Base-by-base conservation (phyloP, 108 stramenopile genomes). In the Hondaea fermentalgiana region DNA sequence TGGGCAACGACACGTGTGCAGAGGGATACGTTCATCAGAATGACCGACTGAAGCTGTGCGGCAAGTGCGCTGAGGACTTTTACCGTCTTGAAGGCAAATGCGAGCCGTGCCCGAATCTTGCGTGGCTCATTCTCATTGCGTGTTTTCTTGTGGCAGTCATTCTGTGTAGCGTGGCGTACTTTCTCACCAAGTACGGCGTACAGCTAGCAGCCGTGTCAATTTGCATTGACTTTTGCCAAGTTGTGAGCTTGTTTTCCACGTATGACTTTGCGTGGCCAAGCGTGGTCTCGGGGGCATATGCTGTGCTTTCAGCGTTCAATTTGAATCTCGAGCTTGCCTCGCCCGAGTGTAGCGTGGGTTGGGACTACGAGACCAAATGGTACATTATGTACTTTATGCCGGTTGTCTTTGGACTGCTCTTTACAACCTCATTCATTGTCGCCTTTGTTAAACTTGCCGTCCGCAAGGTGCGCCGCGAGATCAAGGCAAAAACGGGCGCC, bases 211-310 rank as follows among this genome's bases (percentile, higher is more conserved):
- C 88, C 29, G 58, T 92, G 12, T 59, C 90, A 0, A 92, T 92
- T 29, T 60, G 90, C 57, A 88, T 90, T 3, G 91, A 92, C 53
- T 90, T 88, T 72, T 88, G 88, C 43, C 91, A 92, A 72, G 91
- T 92, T 42, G 17, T 92, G 72, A 88, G 89, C 44, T 49, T 92
- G 28, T 92, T 92, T 71, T 21, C 76, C 25, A 21, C 44, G 10
- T 51, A 88, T 8, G 47, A 87, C 76, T 72, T 92, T 28, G 72
- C 49, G 25, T 92, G 91, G 91, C 91, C 91, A 19, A 19, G 14
- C 14, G 57, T 58, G 49, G 35, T 92, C 51, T 23, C 43, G 47
- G 43, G 42, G 44, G 14, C 88, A 23, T 92, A 88, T 60, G 28
- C 44, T 43, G 29, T 57, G 6, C 60, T 91, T 21, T 72, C 60